Conservation (phyloP, 1,284 basidiomycete species). For the Leccinum colubrinum region DNA sequence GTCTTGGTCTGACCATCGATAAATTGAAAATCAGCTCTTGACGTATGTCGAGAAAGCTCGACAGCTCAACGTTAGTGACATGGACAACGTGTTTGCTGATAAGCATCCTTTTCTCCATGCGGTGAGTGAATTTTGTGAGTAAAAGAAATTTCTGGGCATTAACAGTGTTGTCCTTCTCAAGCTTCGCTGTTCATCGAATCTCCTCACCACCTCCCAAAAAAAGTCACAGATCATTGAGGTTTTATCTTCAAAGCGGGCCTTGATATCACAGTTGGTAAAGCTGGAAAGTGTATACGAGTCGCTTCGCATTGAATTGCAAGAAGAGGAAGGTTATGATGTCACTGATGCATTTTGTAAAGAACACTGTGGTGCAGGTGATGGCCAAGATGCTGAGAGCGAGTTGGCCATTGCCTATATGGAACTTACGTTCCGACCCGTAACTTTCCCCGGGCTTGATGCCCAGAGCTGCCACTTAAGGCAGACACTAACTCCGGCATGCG, state of each 20-base stretch:
- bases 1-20: background rate
- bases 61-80: background rate
- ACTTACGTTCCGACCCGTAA: background rate
- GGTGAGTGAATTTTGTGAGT: background rate
- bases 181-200: background rate
- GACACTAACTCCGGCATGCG: background rate
- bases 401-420: background rate
- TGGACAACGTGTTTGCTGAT: background rate
- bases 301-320: background rate
- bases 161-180: background rate
- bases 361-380: background rate
- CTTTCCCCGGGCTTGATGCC: background rate
- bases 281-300: background rate
- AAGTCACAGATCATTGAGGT: background rate
- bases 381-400: background rate
- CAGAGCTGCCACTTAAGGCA: background rate
- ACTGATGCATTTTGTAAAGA: slow-evolving; percentile 1
- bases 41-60: background rate
- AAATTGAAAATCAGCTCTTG: background rate
- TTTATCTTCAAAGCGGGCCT: background rate
- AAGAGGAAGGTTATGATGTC: background rate
- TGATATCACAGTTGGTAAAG: background rate
- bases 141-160: background rate
- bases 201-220: background rate
- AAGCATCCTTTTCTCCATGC: slow-evolving; percentile 1